These are phyloP conservation scores for Scheffersomyces quercinus DNA, from an alignment of 1,139 yeast species.

Conservation along the genomic window DNA sequence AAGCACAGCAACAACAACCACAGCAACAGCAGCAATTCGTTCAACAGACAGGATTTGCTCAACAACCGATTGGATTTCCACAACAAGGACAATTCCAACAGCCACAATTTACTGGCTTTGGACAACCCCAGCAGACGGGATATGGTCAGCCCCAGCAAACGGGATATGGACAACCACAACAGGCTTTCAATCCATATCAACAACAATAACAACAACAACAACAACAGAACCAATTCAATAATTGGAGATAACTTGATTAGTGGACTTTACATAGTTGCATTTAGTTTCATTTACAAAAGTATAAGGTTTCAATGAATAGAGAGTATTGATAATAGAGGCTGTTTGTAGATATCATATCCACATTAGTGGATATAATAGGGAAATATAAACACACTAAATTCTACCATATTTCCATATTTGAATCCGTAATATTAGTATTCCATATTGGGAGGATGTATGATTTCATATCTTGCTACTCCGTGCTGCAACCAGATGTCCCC, in stretches of 20 bases:
- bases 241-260: not conserved
- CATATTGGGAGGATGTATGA: too few relatives aligned
- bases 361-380: too few relatives aligned
- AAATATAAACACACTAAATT: too few relatives aligned
- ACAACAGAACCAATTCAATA: not conserved
- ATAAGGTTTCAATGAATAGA: too few relatives aligned
- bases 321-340: too few relatives aligned
- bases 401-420: too few relatives aligned
- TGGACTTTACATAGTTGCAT: not conserved
- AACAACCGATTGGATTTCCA: constrained; percentile 8
- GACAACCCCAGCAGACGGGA: constrained; percentile 3
- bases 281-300: not conserved
- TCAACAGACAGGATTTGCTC: constrained; percentile 9
- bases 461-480: too few relatives aligned
- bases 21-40: constrained; percentile 20
- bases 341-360: too few relatives aligned
- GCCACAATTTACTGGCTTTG: constrained; percentile 17
- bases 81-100: constrained; percentile 8
- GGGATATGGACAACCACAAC: constrained; percentile 1
- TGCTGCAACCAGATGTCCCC: too few relatives aligned
- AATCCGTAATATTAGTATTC: too few relatives aligned
- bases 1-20: constrained; percentile 14
- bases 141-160: not conserved
- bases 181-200: not conserved
- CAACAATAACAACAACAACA: not conserved